Percentiles rank a stretch among this genome's conserved stretches.
Conservation (phyloP, 1,284 basidiomycete genomes). For the Tremellales sp. region DNA sequence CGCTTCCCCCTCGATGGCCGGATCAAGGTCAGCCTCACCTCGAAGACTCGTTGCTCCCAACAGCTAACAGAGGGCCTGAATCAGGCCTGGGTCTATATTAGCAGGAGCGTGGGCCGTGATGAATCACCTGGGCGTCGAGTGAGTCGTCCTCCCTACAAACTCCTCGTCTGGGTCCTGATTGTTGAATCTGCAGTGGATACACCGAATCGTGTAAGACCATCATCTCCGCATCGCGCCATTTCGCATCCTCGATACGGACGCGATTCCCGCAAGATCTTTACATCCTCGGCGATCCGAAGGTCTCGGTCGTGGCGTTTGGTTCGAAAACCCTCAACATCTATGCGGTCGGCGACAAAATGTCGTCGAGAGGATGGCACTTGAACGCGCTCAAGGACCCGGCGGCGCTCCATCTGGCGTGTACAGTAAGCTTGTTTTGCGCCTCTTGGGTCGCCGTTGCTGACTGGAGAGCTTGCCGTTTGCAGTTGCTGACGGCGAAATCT, state of each 20-base stretch:
- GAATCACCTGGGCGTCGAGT: conserved; percentile 85
- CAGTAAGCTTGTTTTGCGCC: conserved; percentile 57
- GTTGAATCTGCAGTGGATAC: conserved; percentile 83
- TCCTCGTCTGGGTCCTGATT: not conserved
- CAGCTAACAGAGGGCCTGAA: no score
- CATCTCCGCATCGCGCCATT: conserved; percentile 54
- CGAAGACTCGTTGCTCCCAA: no score
- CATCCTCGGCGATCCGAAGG: conserved; percentile 82
- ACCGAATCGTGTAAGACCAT: conserved; percentile 81
- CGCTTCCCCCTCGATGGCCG: conserved; percentile 65
- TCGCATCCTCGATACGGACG: conserved; percentile 30
- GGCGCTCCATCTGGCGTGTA: conserved; percentile 90
- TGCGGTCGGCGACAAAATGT: conserved; percentile 87
- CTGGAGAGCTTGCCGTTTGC: not conserved
- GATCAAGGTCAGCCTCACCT: conserved; percentile 71
- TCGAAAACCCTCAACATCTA: conserved; percentile 60
- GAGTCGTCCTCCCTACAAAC: conserved; percentile 31
- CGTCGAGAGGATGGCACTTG: conserved; percentile 80
- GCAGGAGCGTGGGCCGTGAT: conserved; percentile 96
- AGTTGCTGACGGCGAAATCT: conserved; percentile 53
- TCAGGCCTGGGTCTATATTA: conserved; percentile 79
- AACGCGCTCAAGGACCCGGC: conserved; percentile 76
- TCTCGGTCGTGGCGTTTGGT: conserved; percentile 85
- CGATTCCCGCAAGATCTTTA: conserved; percentile 59
- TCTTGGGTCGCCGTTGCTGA: not conserved